Evolutionary conservation across 1,139 yeast genomes (phyloP), one percentile per base, ranked within the genome.

Genomic region (Yamadazyma conglobata): DNA sequence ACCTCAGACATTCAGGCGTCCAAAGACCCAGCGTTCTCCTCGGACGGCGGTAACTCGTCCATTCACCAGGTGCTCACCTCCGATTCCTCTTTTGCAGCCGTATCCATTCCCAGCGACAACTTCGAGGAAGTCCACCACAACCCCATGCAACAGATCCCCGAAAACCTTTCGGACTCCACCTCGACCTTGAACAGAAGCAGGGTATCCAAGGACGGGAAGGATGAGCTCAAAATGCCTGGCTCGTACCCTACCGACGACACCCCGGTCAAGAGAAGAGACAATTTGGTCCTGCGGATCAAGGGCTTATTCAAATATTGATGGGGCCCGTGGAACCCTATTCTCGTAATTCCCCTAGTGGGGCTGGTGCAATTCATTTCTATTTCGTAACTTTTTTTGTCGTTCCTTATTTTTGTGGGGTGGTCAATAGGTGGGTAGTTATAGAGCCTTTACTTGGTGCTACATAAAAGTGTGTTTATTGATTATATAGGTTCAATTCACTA

Each of bases 51-150:
- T 6, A 28, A 32, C 10, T 26, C 26, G n/a, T n/a, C n/a, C 7
- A 40, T 40, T 19, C 38, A 42, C 22, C 60, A 58, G 22, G 62
- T 59, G 4, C 52, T 52, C 35, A 60, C 70, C 3, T 42, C 62
- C 2, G 48, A 52, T 6, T 63, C 70, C 1, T 64, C 72, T 4
- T 66, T 60, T 50, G 70, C 71, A 10, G 70, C 70, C 6, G 63
- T 66, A 14, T 62, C 70, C 4, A 22, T 43, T 22, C 46, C 45
- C 14, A 32, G 37, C 19, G 36, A 37, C 21, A 33, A 37, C 15
- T 38, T 38, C 23, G 43, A 40, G 27, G 42, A 40, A 19, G 16
- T 25, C 15, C 15, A 25, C 6, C 22, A 20, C 8, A 10, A 11
- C 6, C 8, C 22, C 10, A 15, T 11, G 27, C 22, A 31, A 19